Evolutionary conservation across 306 rosid genomes (phyloP).

Genomic region (Acacia confusa): DNA sequence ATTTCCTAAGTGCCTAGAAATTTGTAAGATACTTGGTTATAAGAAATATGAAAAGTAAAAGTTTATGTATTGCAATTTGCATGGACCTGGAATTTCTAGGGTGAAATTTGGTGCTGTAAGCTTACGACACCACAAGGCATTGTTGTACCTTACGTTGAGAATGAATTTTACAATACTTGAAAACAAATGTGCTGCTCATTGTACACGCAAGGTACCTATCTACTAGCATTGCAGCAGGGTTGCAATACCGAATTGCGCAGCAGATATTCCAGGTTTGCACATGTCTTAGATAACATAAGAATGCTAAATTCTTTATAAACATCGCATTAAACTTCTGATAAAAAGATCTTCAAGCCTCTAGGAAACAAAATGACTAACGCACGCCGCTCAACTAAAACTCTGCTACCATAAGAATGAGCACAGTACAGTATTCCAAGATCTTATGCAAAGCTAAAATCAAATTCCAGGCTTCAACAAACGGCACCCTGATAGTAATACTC

Average conservation of each 20-base stretch:
- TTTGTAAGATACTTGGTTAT: neutral
- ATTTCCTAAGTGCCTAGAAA: neutral
- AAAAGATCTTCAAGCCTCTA: neutral
- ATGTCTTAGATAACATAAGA: neutral
- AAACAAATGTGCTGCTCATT: neutral
- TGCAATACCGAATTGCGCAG: neutral
- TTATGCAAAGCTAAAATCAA: neutral
- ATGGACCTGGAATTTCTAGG: neutral
- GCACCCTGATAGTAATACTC: conserved; percentile 2
- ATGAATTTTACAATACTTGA: neutral
- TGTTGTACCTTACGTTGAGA: neutral
- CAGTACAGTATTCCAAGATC: neutral
- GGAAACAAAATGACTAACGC: neutral
- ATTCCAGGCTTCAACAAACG: neutral
- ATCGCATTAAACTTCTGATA: neutral
- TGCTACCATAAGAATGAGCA: neutral
- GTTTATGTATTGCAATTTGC: neutral
- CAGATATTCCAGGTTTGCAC: neutral
- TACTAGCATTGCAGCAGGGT: neutral
- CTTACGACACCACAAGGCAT: neutral
- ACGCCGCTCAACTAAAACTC: neutral
- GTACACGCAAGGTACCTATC: neutral
- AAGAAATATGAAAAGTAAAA: neutral
- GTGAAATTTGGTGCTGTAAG: neutral
- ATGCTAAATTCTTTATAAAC: neutral